Evolutionary conservation across 2,329 filamentous ascomycete genomes (phyloP), one percentile per base, ranked within the genome.

Genomic region (Ceratocystiopsis sp.): DNA sequence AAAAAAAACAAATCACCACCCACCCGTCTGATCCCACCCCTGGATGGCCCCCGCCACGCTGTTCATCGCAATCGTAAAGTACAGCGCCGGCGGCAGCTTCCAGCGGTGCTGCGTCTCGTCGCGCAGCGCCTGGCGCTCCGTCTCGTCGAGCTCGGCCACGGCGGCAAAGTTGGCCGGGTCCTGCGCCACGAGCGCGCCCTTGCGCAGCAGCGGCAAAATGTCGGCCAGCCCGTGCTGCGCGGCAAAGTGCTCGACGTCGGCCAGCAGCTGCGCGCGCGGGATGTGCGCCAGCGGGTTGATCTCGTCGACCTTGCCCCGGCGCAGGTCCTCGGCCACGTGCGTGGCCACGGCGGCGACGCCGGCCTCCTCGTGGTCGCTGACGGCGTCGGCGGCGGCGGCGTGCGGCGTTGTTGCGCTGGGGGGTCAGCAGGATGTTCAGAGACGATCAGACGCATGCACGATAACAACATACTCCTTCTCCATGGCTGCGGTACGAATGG

Each of bases 181-280:
- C 56, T 84, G 80, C 3, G 83, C 83, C 16, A 86, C 71, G 12
- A 89, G 65, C 4, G 82, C 84, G 33, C 80, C 83, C 52, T 78
- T 79, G 42, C 71, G 66, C 41, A 86, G 66, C 14, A 80, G 54
- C 4, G 63, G 60, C 3, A 74, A 59, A 14, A 43, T 41, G 49
- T 79, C 67, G 43, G 79, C 71, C 2, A 86, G 64, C 19, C 67
- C 66, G 50, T 79, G 71, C 19, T 49, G 46, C 36, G 21, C 13
- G 12, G 19, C 34, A 40, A 45, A 57, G 25, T 37, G 35, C 17
- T 46, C 39, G 41, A 51, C 48, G 18, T 45, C 35, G 4, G 32
- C 46, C 16, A 46, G 46, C 6, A 52, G 47, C 43, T 47, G 39
- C 17, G 49, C 35, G 33, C 45, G 46, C 1, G 50, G 35, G 16